A percentile compares a stretch with the other conserved stretches of the same genome.
Evolutionary conservation across 2,329 filamentous ascomycete genomes (phyloP).

Genomic region (Mariannaea sp.): DNA sequence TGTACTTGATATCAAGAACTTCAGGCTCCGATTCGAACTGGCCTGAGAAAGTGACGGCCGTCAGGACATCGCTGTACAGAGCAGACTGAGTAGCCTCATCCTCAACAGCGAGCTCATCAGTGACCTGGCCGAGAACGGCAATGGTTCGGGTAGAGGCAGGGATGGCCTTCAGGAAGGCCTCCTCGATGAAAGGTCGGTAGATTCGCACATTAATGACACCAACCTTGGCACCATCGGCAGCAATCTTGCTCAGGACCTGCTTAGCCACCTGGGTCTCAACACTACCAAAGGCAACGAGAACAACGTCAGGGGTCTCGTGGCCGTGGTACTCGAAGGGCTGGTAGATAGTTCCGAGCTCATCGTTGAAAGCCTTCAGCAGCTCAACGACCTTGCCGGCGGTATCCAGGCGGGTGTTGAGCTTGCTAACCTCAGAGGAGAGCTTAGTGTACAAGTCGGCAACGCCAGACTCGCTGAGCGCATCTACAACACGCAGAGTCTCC

Average conservation of each 20-base stretch:
- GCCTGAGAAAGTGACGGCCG: slow-evolving; percentile 78
- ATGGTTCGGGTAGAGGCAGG: slow-evolving; percentile 76
- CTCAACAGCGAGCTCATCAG: slow-evolving; percentile 70
- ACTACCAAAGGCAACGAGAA: slow-evolving; percentile 91
- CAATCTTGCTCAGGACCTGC: slow-evolving; percentile 76
- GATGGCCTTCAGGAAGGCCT: slow-evolving; percentile 84
- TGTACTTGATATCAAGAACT: slow-evolving; percentile 88
- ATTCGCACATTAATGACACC: slow-evolving; percentile 91
- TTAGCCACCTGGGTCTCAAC: slow-evolving; percentile 85
- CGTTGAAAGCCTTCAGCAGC: slow-evolving; percentile 77
- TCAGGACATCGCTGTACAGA: slow-evolving; percentile 89
- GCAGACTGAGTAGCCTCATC: slow-evolving; percentile 81
- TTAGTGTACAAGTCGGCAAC: slow-evolving; percentile 71
- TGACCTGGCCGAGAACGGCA: slow-evolving; percentile 87
- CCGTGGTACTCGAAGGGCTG: slow-evolving; percentile 93
- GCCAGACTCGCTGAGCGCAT: slow-evolving; percentile 74
- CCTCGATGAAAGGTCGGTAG: slow-evolving; percentile 94
- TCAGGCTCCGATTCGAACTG: slow-evolving; percentile 65
- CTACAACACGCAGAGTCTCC: slow-evolving; percentile 81
- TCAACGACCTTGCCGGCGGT: slow-evolving; percentile 73
- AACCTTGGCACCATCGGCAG: slow-evolving; percentile 74
- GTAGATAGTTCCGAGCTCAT: slow-evolving; percentile 92
- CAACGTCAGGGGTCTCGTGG: slow-evolving; percentile 76
- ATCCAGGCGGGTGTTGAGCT: slow-evolving; percentile 71
- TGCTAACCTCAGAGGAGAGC: slow-evolving; percentile 64